Base-by-base conservation (phyloP, 202 grass and related monocot species). In the Zizania palustris region DNA sequence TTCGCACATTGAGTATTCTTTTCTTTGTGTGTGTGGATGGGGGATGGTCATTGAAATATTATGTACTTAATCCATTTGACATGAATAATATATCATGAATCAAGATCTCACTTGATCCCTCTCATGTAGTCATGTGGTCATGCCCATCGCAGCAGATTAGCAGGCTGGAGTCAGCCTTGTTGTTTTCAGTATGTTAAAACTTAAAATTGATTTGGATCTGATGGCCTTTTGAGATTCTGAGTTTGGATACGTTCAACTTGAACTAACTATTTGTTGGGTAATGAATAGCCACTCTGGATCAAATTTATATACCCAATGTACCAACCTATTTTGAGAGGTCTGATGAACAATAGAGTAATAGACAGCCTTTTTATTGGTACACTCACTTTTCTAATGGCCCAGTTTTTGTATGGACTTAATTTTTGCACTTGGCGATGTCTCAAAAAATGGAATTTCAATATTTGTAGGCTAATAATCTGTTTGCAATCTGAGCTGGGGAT, bases 161-260 rank as follows among this genome's bases (percentile, higher is more conserved):
- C n/a, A 16, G 51, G n/a, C 55, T 16, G 11, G 39, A 45, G 21
- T 3, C 16, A 46, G 62, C 49, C 18, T 46, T n/a, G 11, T 42
- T 41, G 40, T 65, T 81, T 72, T 56, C 33, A 71, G 5, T 16
- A 7, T 2, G 18, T 41, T 61, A 33, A 51, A 71, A 61, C 71
- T 41, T 61, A 33, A 51, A 71, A 61, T 80, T 62, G 16, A 34
- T 51, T 71, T 51, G 12, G 66, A 33, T 60, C 38, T 60, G 28
- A 21, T 49, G 13, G 15, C 16, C 8, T 53, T 37, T 38, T 15
- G 35, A 48, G 42, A 38, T 28, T 80, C 28, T 22, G 53, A 36
- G 43, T 67, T 69, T 69, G 38, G 51, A 22, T 36, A 16, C 5
- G 45, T 69, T 69, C 33, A 69, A 33, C 42, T 61, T 46, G 48